A percentile compares a stretch with the other conserved stretches of the same genome.
Evolutionary conservation across 2,329 filamentous ascomycete genomes (phyloP).

Genomic region (Ceratocystis smalleyi): DNA sequence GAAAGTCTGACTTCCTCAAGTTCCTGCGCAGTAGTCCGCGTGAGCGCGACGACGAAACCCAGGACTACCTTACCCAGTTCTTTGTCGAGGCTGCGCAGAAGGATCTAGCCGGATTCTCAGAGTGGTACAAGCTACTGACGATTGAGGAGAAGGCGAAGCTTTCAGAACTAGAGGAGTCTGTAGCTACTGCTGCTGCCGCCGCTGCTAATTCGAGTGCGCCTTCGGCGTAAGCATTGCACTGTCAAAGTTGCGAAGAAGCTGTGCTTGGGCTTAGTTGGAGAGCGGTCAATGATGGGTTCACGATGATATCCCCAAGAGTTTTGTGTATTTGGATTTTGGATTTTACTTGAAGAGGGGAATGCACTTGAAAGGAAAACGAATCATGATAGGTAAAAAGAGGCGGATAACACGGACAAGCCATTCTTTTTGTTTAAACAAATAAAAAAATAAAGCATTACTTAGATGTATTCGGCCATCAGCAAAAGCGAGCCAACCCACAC

Average conservation of each 20-base stretch:
- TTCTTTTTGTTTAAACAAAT: neutral
- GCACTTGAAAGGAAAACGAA: neutral
- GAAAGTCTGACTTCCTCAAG: conserved; percentile 66
- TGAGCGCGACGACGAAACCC: conserved; percentile 77
- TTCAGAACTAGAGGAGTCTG: conserved; percentile 33
- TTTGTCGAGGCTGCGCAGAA: conserved; percentile 49
- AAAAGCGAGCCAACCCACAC: neutral
- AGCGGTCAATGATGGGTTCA: neutral
- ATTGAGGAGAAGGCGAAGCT: conserved; percentile 42
- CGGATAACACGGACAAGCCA: neutral
- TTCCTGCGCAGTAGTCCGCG: conserved; percentile 49
- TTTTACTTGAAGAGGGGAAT: neutral
- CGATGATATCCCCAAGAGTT: conserved; percentile 3
- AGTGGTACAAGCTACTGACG: conserved; percentile 41
- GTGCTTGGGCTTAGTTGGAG: neutral
- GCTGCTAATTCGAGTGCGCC: neutral
- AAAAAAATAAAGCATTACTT: neutral
- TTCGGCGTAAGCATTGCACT: neutral
- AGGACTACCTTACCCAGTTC: conserved; percentile 68
- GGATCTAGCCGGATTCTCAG: conserved; percentile 39
- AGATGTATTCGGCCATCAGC: neutral
- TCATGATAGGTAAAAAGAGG: neutral
- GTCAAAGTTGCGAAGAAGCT: neutral
- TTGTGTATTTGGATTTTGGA: neutral
- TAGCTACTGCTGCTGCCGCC: conserved; percentile 17